Evolutionary conservation across 2,329 filamentous ascomycete species (phyloP).

Genomic region (Beauveria sp.): DNA sequence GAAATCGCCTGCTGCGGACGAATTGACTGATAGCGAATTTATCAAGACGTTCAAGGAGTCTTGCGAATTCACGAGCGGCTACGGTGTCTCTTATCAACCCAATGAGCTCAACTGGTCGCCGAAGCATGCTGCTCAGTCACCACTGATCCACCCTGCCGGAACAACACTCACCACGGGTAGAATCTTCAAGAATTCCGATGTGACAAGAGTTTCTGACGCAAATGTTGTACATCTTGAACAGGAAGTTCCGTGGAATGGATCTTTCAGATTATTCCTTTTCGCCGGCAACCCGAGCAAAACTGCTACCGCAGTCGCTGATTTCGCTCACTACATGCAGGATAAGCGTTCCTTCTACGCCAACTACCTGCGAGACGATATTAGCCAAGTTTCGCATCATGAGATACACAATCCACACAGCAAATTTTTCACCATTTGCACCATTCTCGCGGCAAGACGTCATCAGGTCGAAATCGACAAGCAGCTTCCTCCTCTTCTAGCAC

Average conservation of each 20-base stretch:
- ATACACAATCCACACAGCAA: slow-evolving; percentile 74
- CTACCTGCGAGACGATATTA: slow-evolving; percentile 56
- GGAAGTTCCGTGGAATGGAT: slow-evolving; percentile 79
- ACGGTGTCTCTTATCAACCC: slow-evolving; percentile 77
- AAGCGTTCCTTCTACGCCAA: slow-evolving; percentile 65
- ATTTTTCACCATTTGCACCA: slow-evolving; percentile 72
- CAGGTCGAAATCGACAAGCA: slow-evolving; percentile 66
- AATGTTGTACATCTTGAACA: slow-evolving; percentile 89
- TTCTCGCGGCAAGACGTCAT: slow-evolving; percentile 61
- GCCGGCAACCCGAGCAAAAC: slow-evolving; percentile 60
- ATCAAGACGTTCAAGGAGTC: slow-evolving; percentile 84
- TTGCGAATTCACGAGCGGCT: slow-evolving; percentile 89
- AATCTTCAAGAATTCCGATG: slow-evolving; percentile 68
- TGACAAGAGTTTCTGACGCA: slow-evolving; percentile 80
- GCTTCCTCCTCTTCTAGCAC: slow-evolving; percentile 61
- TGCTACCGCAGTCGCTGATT: slow-evolving; percentile 58
- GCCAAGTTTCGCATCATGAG: slow-evolving; percentile 65
- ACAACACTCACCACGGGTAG: slow-evolving; percentile 65
- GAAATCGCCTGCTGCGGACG: slow-evolving; percentile 19
- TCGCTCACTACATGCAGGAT: slow-evolving; percentile 56
- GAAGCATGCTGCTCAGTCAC: slow-evolving; percentile 62
- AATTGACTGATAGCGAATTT: slow-evolving; percentile 60
- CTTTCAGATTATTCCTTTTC: slow-evolving; percentile 81
- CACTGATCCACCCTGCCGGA: slow-evolving; percentile 58
- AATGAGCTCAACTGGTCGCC: slow-evolving; percentile 81